Base-by-base conservation (phyloP, 164 flowering plant species). In the Taxillus chinensis region DNA sequence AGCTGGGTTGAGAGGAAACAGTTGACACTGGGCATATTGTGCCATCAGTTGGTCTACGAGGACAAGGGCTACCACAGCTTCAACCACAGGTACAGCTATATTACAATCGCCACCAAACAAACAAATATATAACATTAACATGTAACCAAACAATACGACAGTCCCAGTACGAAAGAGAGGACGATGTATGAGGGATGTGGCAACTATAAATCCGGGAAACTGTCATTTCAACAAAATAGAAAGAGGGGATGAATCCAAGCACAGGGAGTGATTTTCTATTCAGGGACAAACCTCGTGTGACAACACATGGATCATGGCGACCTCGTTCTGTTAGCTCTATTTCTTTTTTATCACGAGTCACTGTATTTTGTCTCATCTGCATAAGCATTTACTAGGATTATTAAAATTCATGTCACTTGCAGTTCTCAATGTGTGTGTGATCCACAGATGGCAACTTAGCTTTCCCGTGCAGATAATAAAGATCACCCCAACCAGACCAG, bases 281-380 rank as follows among this genome's bases (percentile, higher is more conserved):
- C 5, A 45, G 14, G 46, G 41, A 66, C 69, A 46, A 66, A 87
- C 98, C 98, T 82, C 91, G 71, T 55, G 95, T 92, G 59, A 86
- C 92, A 70, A 89, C 92, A 72, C 96, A 89, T 50, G 96, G 96
- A 77, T 92, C 96, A 71, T 87, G 95, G 64, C 95, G 89, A 45
- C 96, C 98, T 53, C 92, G 90, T 2, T 90, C 86, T 46, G 80
- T 72, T 8, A 92, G 86, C 64, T 89, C 95, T 3, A 74, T 87
- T 64, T 89, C 96, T 41, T 82, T 67, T 62, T 74, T 81, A 60
- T 84, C 92, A 73, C 92, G 76, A 16, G 90, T 89, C 14, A 89
- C 98, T 3, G 95, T 89, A 10, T 78, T 48, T 43, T 92, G 96
- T 70, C 75, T 89, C 73, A 45, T 86, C 98, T 87, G 92, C 82